These are phyloP conservation scores for Erythrophleum fordii DNA, from an alignment of 306 rosid genomes.

Conservation along the genomic window DNA sequence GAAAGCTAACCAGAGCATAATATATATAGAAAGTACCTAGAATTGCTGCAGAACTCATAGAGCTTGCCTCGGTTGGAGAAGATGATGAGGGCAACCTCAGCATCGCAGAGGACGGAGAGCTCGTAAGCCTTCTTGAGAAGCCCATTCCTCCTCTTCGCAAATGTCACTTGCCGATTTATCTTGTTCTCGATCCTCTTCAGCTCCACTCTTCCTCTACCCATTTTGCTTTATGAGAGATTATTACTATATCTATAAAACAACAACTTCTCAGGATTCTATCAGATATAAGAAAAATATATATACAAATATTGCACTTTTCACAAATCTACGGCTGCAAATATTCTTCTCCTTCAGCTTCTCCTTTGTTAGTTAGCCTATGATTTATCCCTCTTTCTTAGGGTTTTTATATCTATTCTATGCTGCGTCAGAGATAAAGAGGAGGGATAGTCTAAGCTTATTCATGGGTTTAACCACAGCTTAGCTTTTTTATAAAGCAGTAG, in stretches of 20 bases:
- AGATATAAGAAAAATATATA: not conserved
- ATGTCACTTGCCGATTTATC: conserved; percentile 83
- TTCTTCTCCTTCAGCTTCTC: conserved; percentile 2
- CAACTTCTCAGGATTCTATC: conserved; percentile 30
- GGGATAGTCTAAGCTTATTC: not conserved
- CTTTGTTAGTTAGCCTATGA: conserved; percentile 20
- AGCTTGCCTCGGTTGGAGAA: conserved; percentile 84
- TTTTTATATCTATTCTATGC: not conserved
- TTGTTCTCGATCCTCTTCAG: conserved; percentile 90
- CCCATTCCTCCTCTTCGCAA: conserved; percentile 82
- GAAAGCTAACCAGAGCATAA: not conserved
- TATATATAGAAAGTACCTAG: conserved; percentile 47
- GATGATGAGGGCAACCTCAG: conserved; percentile 82
- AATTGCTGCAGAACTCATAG: conserved; percentile 75
- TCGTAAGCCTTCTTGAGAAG: conserved; percentile 86
- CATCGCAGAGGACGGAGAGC: conserved; percentile 84
- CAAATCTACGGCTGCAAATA: conserved; percentile 27
- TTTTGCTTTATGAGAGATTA: conserved; percentile 14
- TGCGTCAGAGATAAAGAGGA: conserved; percentile 28
- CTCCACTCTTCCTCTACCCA: conserved; percentile 94
- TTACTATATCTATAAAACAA: not conserved
- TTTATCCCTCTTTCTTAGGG: conserved; percentile 33
- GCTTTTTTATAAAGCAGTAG: conserved; percentile 12
- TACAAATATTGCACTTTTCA: not conserved
- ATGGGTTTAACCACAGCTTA: not conserved